Evolutionary conservation across 176 grass and related monocot species (phyloP).

Genomic region (Oryza glumipatula): DNA sequence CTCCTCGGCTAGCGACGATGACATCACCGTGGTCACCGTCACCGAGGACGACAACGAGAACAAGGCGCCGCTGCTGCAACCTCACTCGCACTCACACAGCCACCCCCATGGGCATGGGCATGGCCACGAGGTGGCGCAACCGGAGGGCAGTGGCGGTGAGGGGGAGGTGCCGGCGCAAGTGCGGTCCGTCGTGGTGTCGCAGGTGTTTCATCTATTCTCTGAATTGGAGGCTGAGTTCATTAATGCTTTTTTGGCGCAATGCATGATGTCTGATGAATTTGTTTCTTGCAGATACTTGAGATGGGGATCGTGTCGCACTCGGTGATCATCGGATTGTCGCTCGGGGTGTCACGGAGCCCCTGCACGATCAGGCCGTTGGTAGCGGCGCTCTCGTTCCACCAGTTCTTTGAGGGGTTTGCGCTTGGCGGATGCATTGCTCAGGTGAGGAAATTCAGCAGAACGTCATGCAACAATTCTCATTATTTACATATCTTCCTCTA

Average conservation of each 20-base stretch:
- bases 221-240: neutral
- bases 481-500: neutral
- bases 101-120: slow-evolving; percentile 32
- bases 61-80: slow-evolving; percentile 42
- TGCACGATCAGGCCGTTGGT: slow-evolving; percentile 85
- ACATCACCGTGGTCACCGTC: slow-evolving; percentile 42
- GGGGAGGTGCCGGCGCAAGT: slow-evolving; percentile 50
- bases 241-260: neutral
- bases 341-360: slow-evolving; percentile 72
- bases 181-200: slow-evolving; percentile 80
- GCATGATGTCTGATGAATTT: neutral
- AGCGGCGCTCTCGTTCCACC: slow-evolving; percentile 75
- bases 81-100: slow-evolving; percentile 22
- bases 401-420: slow-evolving; percentile 92
- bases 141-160: slow-evolving; percentile 27
- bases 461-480: neutral
- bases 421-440: slow-evolving; percentile 87
- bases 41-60: slow-evolving; percentile 25
- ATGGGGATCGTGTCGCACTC: slow-evolving; percentile 96
- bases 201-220: slow-evolving; percentile 51
- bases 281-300: slow-evolving; percentile 68
- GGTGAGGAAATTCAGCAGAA: slow-evolving; percentile 43
- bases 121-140: slow-evolving; percentile 23
- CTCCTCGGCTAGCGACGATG: slow-evolving; percentile 45
- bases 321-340: slow-evolving; percentile 84